Evolutionary conservation across 148 eudicot species (phyloP).

Genomic region (Rhododendron ovatum): DNA sequence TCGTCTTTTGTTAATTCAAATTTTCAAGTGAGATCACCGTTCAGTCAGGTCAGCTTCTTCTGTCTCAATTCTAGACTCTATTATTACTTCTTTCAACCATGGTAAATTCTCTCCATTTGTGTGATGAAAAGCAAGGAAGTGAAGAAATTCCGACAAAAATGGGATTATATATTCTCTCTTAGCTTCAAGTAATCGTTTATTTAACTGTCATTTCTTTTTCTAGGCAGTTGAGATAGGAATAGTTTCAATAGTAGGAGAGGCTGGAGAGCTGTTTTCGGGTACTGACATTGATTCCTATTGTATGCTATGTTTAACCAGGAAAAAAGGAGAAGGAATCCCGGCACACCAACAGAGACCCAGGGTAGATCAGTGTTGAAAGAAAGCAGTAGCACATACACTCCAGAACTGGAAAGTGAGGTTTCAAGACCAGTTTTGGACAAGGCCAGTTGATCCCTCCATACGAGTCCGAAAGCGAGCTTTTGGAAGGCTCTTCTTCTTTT

Average conservation of each 20-base stretch:
- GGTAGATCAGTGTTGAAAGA: not conserved
- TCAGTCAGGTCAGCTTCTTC: conserved; percentile 12
- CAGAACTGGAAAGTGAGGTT: not conserved
- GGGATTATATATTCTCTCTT: no score
- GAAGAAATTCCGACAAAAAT: no score
- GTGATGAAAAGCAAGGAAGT: not conserved
- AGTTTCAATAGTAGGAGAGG: not conserved
- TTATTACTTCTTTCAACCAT: not conserved
- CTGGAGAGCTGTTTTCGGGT: not conserved
- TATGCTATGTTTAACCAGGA: conserved; percentile 7
- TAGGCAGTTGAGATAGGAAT: not conserved
- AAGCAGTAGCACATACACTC: not conserved
- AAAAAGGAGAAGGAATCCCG: not conserved
- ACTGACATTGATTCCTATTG: not conserved
- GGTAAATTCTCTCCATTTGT: not conserved
- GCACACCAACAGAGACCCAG: not conserved
- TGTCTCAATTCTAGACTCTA: not conserved
- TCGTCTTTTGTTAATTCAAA: not conserved
- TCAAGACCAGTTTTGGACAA: not conserved
- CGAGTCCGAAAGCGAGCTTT: not conserved
- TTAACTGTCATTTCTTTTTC: not conserved
- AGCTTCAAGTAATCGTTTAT: not conserved
- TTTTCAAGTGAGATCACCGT: conserved; percentile 10
- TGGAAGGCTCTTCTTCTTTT: not conserved
- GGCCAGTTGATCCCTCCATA: not conserved